A percentile compares a stretch with the other conserved stretches of the same genome.
These are phyloP conservation scores for Cytospora chrysosperma DNA, from an alignment of 2,329 filamentous ascomycete species.

Conservation along the genomic window DNA sequence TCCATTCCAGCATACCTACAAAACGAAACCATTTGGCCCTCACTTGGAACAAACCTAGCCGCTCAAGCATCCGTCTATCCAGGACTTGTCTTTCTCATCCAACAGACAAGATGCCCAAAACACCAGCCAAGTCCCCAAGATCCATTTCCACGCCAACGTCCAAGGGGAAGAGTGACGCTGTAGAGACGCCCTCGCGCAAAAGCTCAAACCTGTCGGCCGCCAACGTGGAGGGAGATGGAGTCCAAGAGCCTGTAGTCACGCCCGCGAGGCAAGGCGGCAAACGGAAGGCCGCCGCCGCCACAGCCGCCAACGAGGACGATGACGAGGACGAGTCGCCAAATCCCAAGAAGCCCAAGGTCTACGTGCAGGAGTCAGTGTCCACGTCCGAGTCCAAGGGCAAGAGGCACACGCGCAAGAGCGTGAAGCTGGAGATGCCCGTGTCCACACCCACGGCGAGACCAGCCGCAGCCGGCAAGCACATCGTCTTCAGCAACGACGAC, in stretches of 20 bases:
- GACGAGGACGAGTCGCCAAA: neutral
- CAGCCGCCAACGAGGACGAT: no score
- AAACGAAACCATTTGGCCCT: neutral
- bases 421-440: conserved; percentile 26
- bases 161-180: conserved; percentile 11
- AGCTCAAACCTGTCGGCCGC: neutral
- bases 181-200: neutral
- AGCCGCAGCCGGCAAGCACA: conserved; percentile 27
- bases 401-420: conserved; percentile 20
- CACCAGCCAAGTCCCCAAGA: conserved; percentile 9
- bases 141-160: conserved; percentile 9
- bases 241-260: conserved; percentile 7
- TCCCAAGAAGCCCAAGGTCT: conserved; percentile 27
- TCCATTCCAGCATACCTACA: neutral
- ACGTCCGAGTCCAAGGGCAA: conserved; percentile 21
- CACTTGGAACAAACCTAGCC: neutral
- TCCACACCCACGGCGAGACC: conserved; percentile 27
- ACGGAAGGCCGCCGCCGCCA: conserved; percentile 13
- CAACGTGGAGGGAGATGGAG: conserved; percentile 14
- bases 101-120: conserved; percentile 13
- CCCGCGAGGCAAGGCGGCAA: conserved; percentile 16
- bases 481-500: conserved; percentile 34
- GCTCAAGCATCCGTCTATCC: neutral
- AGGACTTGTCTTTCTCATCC: neutral
- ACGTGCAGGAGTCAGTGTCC: conserved; percentile 24